A percentile compares a stretch with the other conserved stretches of the same genome.
These are phyloP conservation scores for Evansstolkia leycettana DNA, from an alignment of 495 filamentous ascomycete species.

Conservation along the genomic window DNA sequence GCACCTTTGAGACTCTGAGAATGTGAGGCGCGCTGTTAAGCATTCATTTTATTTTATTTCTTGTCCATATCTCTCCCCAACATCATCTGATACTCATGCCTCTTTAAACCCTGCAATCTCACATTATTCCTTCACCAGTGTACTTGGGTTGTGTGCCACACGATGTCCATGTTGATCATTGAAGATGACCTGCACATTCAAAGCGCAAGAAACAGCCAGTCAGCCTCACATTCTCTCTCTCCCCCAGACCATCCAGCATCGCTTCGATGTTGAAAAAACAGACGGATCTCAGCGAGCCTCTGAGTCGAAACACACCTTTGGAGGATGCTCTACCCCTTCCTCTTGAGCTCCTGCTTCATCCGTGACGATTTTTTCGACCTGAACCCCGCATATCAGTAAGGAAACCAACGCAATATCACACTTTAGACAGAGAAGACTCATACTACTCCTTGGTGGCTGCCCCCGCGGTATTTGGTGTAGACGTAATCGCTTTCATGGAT, in stretches of 20 bases:
- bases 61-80: no score
- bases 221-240: no score
- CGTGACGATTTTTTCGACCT: constrained; percentile 13
- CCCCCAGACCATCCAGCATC: no score
- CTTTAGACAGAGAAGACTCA: not conserved
- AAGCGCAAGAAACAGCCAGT: not conserved
- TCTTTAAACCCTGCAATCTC: no score
- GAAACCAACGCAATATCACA: not conserved
- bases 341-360: constrained; percentile 6
- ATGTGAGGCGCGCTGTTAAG: no score
- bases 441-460: constrained; percentile 13
- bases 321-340: constrained; percentile 10
- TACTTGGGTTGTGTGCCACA: constrained; percentile 15
- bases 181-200: constrained; percentile 10
- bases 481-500: constrained; percentile 11
- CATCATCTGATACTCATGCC: no score
- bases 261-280: no score
- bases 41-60: no score
- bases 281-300: no score
- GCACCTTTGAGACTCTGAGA: no score
- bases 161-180: constrained; percentile 17
- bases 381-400: not conserved
- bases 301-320: constrained; percentile 8
- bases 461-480: constrained; percentile 8
- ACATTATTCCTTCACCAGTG: constrained; percentile 8